Percentiles rank a stretch among this genome's conserved stretches.
phyloP scores from a whole-genome alignment of 164 flowering plant species.

The Litsea cubeba region DNA sequence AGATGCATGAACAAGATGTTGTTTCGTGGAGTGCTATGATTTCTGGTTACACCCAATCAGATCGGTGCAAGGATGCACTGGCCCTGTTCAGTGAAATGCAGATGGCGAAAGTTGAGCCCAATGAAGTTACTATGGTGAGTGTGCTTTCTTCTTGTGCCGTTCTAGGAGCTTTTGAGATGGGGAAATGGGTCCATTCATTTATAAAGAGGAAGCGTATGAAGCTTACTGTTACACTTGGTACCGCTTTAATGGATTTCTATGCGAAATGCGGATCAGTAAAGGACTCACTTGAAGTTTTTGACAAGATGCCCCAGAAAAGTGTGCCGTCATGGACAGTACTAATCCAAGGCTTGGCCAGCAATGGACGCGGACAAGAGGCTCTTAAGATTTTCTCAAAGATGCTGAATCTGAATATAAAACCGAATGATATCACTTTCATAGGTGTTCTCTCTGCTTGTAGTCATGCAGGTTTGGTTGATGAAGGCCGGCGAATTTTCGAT shows the following conservation, averaged over 20 bases:
- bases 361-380: constrained; percentile 36
- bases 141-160: constrained; percentile 49
- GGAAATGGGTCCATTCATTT: constrained; percentile 43
- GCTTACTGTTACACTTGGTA: constrained; percentile 37
- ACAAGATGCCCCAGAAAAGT: constrained; percentile 30
- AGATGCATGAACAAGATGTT: constrained; percentile 34
- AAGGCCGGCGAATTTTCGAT: constrained; percentile 28
- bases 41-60: constrained; percentile 39
- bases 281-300: constrained; percentile 31
- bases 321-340: constrained; percentile 43
- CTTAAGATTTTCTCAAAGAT: constrained; percentile 27
- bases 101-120: constrained; percentile 30
- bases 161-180: constrained; percentile 42
- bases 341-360: constrained; percentile 37
- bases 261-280: constrained; percentile 45
- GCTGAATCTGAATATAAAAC: constrained; percentile 21
- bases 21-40: constrained; percentile 58
- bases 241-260: constrained; percentile 42
- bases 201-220: constrained; percentile 33
- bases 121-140: constrained; percentile 49
- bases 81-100: constrained; percentile 38
- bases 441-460: constrained; percentile 48
- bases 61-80: constrained; percentile 35
- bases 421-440: constrained; percentile 42
- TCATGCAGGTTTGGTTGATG: constrained; percentile 42